A percentile compares a stretch with the other conserved stretches of the same genome.
Evolutionary conservation across 2,329 filamentous ascomycete species (phyloP).

Genomic region (Neofusicoccum umdonicola): DNA sequence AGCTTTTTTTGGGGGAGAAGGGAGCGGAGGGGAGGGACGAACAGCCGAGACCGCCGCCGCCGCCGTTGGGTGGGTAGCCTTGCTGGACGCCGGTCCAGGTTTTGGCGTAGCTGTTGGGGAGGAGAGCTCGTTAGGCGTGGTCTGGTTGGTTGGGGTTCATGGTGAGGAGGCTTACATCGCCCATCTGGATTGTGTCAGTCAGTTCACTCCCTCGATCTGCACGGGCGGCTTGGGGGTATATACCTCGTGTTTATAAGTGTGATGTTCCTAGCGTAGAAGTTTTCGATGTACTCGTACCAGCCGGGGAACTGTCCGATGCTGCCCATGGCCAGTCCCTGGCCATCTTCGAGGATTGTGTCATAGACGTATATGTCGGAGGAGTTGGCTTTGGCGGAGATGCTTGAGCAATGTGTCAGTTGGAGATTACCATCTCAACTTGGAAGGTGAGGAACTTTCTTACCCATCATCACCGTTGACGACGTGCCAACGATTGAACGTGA

Average conservation of each 20-base stretch:
- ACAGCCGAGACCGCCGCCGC: constrained; percentile 9
- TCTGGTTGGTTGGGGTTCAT: no score
- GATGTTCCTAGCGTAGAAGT: constrained; percentile 2
- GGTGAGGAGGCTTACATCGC: neutral
- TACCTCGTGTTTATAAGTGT: neutral
- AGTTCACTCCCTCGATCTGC: neutral
- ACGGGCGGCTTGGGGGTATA: neutral
- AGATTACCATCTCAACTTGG: constrained; percentile 36
- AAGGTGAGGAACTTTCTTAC: neutral
- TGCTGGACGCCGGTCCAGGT: constrained; percentile 9
- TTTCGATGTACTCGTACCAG: constrained; percentile 49
- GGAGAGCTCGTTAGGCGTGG: neutral
- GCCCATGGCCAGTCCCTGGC: constrained; percentile 56
- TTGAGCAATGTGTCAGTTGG: constrained; percentile 52
- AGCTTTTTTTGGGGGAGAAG: no score
- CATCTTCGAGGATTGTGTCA: constrained; percentile 50
- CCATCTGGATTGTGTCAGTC: neutral
- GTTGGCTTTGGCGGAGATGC: constrained; percentile 56
- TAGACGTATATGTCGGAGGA: constrained; percentile 54
- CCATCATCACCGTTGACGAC: constrained; percentile 24
- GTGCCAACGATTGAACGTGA: constrained; percentile 36
- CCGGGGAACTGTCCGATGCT: constrained; percentile 56
- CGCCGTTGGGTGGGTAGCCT: constrained; percentile 7
- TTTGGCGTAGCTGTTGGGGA: constrained; percentile 2
- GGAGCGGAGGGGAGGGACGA: neutral